A percentile compares a stretch with the other conserved stretches of the same genome.
phyloP scores from a whole-genome alignment of 768 basidiomycete species.

The Termitomyces sp. region DNA sequence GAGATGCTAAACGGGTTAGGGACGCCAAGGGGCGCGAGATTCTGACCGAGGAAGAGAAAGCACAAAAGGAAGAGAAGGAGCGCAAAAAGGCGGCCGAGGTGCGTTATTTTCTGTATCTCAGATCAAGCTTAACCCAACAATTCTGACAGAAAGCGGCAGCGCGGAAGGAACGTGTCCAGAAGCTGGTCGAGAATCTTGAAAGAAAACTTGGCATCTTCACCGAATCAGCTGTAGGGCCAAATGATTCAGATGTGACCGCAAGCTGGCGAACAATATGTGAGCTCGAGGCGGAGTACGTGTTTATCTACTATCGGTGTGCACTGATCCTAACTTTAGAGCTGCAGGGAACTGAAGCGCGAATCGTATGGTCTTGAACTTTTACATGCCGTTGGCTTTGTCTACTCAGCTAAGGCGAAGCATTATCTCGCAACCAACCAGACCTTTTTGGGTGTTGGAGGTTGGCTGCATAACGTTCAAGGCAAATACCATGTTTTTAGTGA shows the following conservation, averaged over 20 bases:
- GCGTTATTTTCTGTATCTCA: conserved; percentile 12
- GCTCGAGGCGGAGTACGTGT: conserved; percentile 74
- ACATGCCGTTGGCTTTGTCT: conserved; percentile 83
- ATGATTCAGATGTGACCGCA: conserved; percentile 60
- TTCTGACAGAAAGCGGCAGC: conserved; percentile 64
- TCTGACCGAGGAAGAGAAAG: conserved; percentile 64
- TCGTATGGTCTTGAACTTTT: conserved; percentile 85
- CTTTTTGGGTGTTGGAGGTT: conserved; percentile 84
- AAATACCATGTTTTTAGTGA: conserved; percentile 94
- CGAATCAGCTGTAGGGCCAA: conserved; percentile 68
- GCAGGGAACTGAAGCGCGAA: conserved; percentile 78
- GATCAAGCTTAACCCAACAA: conserved; percentile 1
- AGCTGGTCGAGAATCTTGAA: conserved; percentile 73
- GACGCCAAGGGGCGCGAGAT: conserved; percentile 49
- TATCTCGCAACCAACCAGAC: conserved; percentile 67
- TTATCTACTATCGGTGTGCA: background rate
- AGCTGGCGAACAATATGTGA: conserved; percentile 77
- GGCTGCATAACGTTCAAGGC: conserved; percentile 88
- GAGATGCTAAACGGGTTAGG: conserved; percentile 47
- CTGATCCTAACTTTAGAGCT: conserved; percentile 1
- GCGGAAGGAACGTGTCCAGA: conserved; percentile 68
- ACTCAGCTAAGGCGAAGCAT: conserved; percentile 77
- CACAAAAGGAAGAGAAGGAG: conserved; percentile 69
- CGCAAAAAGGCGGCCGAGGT: conserved; percentile 66
- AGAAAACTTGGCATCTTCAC: conserved; percentile 85